Base-by-base conservation (phyloP, 257 asterid species). In the Primulina eburnea region DNA sequence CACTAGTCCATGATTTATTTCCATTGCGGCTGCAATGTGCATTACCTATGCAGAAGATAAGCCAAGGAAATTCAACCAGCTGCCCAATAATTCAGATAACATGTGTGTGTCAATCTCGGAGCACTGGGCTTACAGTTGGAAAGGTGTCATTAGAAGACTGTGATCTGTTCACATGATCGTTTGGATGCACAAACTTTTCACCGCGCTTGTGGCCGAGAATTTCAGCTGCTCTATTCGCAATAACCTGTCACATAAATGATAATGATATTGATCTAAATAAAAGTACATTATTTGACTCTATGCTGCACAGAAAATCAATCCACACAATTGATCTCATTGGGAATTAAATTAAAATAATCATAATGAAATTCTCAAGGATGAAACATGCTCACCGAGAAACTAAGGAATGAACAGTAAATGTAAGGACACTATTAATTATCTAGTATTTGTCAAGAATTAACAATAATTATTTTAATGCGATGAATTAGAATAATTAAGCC, bases 71-170 rank as follows among this genome's bases (percentile, higher is more conserved):
- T 52, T 62, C 47, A 60, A 73, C 53, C 40, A 64, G 70, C 33
- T 60, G 21, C 24, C 64, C 7, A 59, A 26, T 29, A 60, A 58
- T 55, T 71, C 61, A 62, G 63, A 71, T 18, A 21, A 62, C 37
- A 62, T 59, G 64, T 29, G 65, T 60, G 58, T 65, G 52, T 52
- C 50, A 35, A 53, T 55, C 59, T 66, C 75, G 60, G 80, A 43
- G 63, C 47, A 64, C 65, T 75, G 66, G 71, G 70, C 99, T 85
- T 80, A 94, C 99, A 26, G 97, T 94, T 24, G 99, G 97, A 82
- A 94, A 91, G 30, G 99, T 94, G 78, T 94, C 99, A 70, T 94
- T 94, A 56, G 99, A 94, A 80, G 99, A 94, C 77, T 94, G 97
- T 50, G 97, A 94, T 73, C 97, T 81, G 81, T 94, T 94, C 65